Conservation (phyloP, 208 protist genomes). For the Zelonia costaricensis region DNA sequence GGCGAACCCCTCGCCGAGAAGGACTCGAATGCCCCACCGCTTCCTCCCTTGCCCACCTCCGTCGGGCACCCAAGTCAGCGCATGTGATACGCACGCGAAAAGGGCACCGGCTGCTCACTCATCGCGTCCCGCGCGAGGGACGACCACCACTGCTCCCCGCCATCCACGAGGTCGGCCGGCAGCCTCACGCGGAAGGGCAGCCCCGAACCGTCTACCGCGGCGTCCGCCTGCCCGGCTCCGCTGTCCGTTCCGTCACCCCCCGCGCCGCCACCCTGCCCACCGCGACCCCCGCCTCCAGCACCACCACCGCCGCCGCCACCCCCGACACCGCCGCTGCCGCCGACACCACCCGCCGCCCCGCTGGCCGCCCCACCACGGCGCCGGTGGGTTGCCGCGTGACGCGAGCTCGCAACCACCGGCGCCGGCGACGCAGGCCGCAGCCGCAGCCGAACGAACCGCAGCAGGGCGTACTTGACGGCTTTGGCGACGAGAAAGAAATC, state of each 20-base stretch:
- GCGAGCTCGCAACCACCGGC: background rate
- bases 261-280: background rate
- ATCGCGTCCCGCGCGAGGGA: conserved; percentile 17
- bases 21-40: too few relatives aligned
- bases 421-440: conserved; percentile 27
- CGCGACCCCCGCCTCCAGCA: background rate
- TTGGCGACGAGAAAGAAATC: conserved; percentile 76
- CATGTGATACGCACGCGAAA: conserved; percentile 9
- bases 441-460: conserved; percentile 55
- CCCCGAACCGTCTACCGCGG: conserved; percentile 22
- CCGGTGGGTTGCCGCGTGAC: conserved; percentile 4
- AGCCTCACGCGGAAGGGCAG: conserved; percentile 59
- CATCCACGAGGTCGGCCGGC: conserved; percentile 63
- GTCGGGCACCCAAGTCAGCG: too few relatives aligned
- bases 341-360: background rate
- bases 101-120: conserved; percentile 28
- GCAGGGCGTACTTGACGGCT: conserved; percentile 60
- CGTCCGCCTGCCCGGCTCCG: background rate
- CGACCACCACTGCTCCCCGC: conserved; percentile 55
- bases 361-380: conserved; percentile 2
- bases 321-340: background rate
- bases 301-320: background rate
- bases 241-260: too few relatives aligned
- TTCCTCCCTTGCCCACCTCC: background rate
- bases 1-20: too few relatives aligned